Evolutionary conservation across 2,329 filamentous ascomycete genomes (phyloP), one percentile per base, ranked within the genome.

Genomic region (Aspergillus neoniger): DNA sequence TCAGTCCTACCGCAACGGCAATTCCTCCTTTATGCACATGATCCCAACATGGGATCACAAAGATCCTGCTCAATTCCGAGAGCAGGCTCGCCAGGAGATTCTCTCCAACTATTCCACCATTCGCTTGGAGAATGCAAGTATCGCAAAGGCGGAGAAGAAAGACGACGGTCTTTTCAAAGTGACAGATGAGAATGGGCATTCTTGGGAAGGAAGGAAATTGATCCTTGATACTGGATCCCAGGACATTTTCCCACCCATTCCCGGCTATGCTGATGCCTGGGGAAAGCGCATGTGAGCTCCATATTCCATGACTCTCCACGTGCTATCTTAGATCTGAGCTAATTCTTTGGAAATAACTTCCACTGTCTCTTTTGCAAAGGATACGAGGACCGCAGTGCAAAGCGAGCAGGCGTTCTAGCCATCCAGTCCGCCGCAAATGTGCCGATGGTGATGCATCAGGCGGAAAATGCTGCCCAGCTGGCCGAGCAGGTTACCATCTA

Each of bases 341-440:
- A 23, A 23, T 23, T 23, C 23, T 7, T 23, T 23, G 23, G 23
- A 23, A 23, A 23, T 38, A 81, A 79, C 41, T 87, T 83, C 62
- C 84, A 87, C 66, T 88, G 85, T 63, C 77, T 87, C 63, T 88
- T 87, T 64, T 88, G 84, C 69, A 79, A 87, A 63, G 85, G 86
- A 4, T 87, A 80, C 67, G 85, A 88, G 63, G 82, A 87, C 55
- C 77, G 80, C 14, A 82, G 81, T 1, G 69, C 72, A 1, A 63
- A 73, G 0, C 80, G 79, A 0, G 77, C 78, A 0, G 83, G 83
- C 1, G 69, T 86, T 4, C 75, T 86, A 2, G 81, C 79, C 1
- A 73, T 75, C 10, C 79, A 76, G 1, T 64, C 74, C 48, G 50
- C 77, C 14, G 71, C 69, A 14, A 67, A 65, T 7, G 53, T 73